phyloP scores from a whole-genome alignment of 305 asterid species.

The Solanum hybrid region DNA sequence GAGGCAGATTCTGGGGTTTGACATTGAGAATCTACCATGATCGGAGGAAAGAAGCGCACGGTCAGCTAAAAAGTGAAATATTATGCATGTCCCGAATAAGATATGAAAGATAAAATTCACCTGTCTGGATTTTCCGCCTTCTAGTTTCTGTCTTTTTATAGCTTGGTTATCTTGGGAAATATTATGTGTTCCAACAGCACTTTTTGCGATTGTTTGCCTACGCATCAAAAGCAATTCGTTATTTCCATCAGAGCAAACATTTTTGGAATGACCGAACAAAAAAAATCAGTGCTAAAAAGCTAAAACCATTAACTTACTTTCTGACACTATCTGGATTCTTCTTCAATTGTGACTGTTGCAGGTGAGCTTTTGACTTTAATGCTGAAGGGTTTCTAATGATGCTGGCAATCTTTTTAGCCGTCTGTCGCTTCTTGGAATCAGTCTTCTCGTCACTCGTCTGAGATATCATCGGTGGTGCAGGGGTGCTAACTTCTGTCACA shows the following conservation, averaged over 20 bases:
- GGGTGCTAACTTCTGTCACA: slow-evolving; percentile 46
- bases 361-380: slow-evolving; percentile 38
- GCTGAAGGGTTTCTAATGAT: slow-evolving; percentile 51
- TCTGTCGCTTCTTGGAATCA: slow-evolving; percentile 36
- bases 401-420: slow-evolving; percentile 61
- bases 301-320: slow-evolving; percentile 25
- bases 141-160: slow-evolving; percentile 82
- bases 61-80: background rate
- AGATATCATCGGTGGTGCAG: slow-evolving; percentile 32
- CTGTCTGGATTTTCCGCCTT: slow-evolving; percentile 81
- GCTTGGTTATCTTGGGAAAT: slow-evolving; percentile 83
- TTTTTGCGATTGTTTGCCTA: slow-evolving; percentile 46
- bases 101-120: slow-evolving; percentile 12
- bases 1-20: slow-evolving; percentile 56
- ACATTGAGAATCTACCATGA: slow-evolving; percentile 51
- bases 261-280: background rate
- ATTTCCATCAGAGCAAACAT: background rate
- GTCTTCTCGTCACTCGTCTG: slow-evolving; percentile 10
- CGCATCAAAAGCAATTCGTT: background rate
- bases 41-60: background rate
- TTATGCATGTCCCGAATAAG: background rate
- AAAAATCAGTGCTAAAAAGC: background rate
- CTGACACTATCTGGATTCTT: slow-evolving; percentile 41
- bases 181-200: slow-evolving; percentile 36
- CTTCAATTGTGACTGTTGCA: slow-evolving; percentile 39